Percentiles rank a stretch among this genome's conserved stretches.
Conservation (phyloP, 345 rosid genomes). For the Eucalyptus cladocalyx region DNA sequence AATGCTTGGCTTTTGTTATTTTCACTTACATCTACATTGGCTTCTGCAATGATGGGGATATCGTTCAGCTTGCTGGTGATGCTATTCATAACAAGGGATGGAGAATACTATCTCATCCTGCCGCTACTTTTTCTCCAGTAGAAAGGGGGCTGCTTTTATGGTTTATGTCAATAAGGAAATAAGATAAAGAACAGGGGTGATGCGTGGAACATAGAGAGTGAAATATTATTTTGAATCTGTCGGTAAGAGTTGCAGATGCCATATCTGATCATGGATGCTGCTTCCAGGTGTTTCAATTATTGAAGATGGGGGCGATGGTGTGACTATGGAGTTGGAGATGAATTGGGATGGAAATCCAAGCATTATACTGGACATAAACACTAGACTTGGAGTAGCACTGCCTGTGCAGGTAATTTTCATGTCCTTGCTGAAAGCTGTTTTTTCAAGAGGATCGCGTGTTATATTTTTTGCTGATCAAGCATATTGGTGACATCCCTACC, state of each 20-base stretch:
- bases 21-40: neutral
- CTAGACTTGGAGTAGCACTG: constrained; percentile 72
- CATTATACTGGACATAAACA: constrained; percentile 72
- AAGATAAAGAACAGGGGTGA: neutral
- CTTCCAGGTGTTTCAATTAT: constrained; percentile 62
- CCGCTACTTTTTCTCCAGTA: neutral
- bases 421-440: neutral
- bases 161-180: neutral
- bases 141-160: neutral
- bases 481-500: neutral
- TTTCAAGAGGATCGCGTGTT: neutral
- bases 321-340: constrained; percentile 96
- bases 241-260: neutral
- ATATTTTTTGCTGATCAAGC: neutral
- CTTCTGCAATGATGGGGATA: neutral
- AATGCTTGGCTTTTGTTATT: neutral
- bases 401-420: constrained; percentile 69
- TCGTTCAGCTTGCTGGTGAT: neutral
- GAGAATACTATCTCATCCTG: neutral
- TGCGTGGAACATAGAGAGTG: neutral
- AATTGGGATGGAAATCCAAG: constrained; percentile 97
- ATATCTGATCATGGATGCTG: neutral
- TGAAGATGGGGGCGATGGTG: constrained; percentile 38
- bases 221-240: neutral
- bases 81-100: neutral